These are phyloP conservation scores for Wallacemonas sp. DNA, from an alignment of 208 protist genomes.

Conservation along the genomic window DNA sequence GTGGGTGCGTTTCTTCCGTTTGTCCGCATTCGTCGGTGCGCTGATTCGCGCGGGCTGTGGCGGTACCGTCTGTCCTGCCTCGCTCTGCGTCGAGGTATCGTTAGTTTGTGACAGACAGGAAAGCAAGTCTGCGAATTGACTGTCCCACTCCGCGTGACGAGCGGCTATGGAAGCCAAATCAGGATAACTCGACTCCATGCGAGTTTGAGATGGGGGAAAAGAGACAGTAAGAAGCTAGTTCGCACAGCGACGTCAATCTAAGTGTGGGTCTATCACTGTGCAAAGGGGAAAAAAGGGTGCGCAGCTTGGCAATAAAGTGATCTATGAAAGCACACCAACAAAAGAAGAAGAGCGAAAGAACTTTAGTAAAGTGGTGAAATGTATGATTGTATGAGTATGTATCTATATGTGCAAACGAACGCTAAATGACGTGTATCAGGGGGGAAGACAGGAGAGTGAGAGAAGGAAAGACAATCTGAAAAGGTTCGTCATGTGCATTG, in stretches of 20 bases:
- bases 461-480: too few relatives aligned
- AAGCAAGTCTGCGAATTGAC: conserved; percentile 10
- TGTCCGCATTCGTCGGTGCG: background rate
- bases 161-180: background rate
- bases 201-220: background rate
- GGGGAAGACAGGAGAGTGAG: too few relatives aligned
- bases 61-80: background rate
- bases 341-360: too few relatives aligned
- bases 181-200: background rate
- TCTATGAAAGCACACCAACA: too few relatives aligned
- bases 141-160: conserved; percentile 3
- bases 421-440: too few relatives aligned
- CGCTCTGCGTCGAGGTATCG: background rate
- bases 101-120: background rate
- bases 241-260: too few relatives aligned
- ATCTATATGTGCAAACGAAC: background rate
- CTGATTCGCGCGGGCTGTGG: background rate
- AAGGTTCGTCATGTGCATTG: too few relatives aligned
- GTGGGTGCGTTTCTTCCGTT: too few relatives aligned
- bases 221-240: too few relatives aligned
- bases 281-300: conserved; percentile 4
- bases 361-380: background rate
- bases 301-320: too few relatives aligned
- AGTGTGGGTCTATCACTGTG: too few relatives aligned
- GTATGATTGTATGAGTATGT: background rate